Conservation (phyloP, 2,329 filamentous ascomycete genomes). For the Myotisia sp. region DNA sequence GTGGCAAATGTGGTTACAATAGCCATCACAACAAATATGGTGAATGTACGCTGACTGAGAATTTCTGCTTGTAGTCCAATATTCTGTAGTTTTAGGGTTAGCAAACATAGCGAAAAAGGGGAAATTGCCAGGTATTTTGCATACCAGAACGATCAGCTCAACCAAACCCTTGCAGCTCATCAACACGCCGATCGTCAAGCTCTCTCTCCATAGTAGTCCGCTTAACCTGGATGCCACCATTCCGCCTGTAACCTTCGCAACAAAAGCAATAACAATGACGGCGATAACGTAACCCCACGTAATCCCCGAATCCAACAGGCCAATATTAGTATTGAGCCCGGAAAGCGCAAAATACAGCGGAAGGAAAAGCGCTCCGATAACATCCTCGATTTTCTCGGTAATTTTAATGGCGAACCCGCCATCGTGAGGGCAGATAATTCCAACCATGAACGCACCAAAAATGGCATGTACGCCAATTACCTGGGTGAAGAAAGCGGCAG, state of each 20-base stretch:
- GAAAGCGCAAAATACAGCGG: conserved; percentile 91
- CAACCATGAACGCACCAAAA: conserved; percentile 82
- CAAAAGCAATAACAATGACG: conserved; percentile 66
- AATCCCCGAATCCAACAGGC: conserved; percentile 63
- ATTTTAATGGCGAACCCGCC: conserved; percentile 66
- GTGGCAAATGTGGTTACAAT: conserved; percentile 73
- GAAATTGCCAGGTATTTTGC: conserved; percentile 18
- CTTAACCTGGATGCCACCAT: conserved; percentile 61
- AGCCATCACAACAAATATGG: conserved; percentile 91
- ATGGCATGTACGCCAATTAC: conserved; percentile 90
- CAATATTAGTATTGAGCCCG: conserved; percentile 74
- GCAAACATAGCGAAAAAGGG: conserved; percentile 1
- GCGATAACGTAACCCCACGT: conserved; percentile 85
- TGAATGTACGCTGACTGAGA: conserved; percentile 67
- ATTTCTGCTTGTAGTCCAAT: conserved; percentile 76
- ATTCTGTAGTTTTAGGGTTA: conserved; percentile 34
- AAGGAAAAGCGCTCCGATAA: conserved; percentile 68
- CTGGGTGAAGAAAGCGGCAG: conserved; percentile 72
- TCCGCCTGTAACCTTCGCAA: conserved; percentile 72
- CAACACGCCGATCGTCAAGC: conserved; percentile 68
- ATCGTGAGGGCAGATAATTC: conserved; percentile 56
- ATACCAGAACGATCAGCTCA: conserved; percentile 81
- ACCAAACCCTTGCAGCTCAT: conserved; percentile 98
- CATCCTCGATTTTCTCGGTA: conserved; percentile 86
- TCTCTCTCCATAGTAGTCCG: conserved; percentile 80